phyloP scores from a whole-genome alignment of 1,139 yeast species.

The Suhomyces chickasaworum region DNA sequence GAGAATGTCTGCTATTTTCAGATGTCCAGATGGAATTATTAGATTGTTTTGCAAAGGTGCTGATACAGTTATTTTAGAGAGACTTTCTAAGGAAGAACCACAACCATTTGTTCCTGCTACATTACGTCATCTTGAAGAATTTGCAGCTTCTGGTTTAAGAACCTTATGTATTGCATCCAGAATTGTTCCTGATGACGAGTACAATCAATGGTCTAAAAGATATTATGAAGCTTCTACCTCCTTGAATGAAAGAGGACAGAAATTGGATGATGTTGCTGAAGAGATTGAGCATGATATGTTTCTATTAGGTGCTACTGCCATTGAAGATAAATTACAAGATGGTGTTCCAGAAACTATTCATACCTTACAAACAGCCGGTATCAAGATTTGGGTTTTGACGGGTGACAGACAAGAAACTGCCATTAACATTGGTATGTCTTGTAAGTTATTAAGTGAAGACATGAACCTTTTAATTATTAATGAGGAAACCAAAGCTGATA shows the following conservation, averaged over 20 bases:
- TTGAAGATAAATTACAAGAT: conserved; percentile 95
- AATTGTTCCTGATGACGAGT: conserved; percentile 79
- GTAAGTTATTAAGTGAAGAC: conserved; percentile 90
- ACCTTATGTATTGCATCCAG: conserved; percentile 92
- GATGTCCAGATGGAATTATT: conserved; percentile 92
- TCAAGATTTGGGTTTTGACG: conserved; percentile 95
- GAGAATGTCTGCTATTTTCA: conserved; percentile 93
- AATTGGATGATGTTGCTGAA: conserved; percentile 72
- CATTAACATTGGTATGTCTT: conserved; percentile 96
- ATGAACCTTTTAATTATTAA: conserved; percentile 91
- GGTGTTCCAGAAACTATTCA: conserved; percentile 98
- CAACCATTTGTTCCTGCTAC: conserved; percentile 85
- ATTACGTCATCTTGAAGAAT: conserved; percentile 86
- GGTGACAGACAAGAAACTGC: conserved; percentile 99
- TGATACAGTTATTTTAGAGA: conserved; percentile 89
- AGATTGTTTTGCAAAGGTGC: conserved; percentile 96
- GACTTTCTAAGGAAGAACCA: conserved; percentile 62
- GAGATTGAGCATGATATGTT: conserved; percentile 77
- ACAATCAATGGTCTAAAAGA: conserved; percentile 58
- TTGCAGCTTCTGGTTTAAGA: conserved; percentile 94
- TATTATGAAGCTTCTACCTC: conserved; percentile 85
- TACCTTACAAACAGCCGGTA: conserved; percentile 93
- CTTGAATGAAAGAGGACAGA: conserved; percentile 69
- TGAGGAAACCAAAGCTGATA: conserved; percentile 78
- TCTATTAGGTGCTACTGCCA: conserved; percentile 94